Percentiles rank a stretch among this genome's conserved stretches.
Evolutionary conservation across 177 flowering plant genomes (phyloP).

Genomic region (Telopea speciosissima): DNA sequence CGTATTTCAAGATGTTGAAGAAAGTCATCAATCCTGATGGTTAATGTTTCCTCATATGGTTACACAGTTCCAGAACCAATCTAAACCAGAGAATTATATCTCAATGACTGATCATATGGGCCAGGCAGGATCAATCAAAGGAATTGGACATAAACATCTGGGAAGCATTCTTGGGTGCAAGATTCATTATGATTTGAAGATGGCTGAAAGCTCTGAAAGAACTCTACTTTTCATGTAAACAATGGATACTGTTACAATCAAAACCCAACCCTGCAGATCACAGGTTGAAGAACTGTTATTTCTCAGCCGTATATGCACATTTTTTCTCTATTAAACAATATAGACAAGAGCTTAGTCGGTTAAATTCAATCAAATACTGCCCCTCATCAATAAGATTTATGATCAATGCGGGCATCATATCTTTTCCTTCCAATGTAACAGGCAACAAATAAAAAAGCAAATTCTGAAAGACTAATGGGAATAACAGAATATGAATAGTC

Average conservation of each 20-base stretch:
- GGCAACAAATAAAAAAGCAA: not conserved
- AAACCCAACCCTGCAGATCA: not conserved
- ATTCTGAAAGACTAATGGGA: not conserved
- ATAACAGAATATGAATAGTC: not conserved
- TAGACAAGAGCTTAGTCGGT: constrained; percentile 4
- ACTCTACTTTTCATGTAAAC: not conserved
- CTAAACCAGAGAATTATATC: too few species aligned
- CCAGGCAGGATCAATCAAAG: too few species aligned
- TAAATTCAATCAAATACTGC: constrained; percentile 47
- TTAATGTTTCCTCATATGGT: too few species aligned
- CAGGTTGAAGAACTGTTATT: not conserved
- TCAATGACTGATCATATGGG: too few species aligned
- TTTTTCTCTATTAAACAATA: constrained; percentile 1
- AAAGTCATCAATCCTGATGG: too few species aligned
- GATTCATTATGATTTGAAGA: too few species aligned
- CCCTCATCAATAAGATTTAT: constrained; percentile 44
- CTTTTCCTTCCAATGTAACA: constrained; percentile 59
- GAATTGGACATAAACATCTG: too few species aligned
- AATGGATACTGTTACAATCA: not conserved
- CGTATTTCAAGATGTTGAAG: too few species aligned
- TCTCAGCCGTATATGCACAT: constrained; percentile 2
- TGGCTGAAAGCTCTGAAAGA: not conserved
- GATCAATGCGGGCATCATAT: constrained; percentile 53
- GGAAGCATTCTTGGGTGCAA: too few species aligned
- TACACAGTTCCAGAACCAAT: too few species aligned